A percentile compares a stretch with the other conserved stretches of the same genome.
Evolutionary conservation across 345 rosid genomes (phyloP).

Genomic region (Garcia nutans): DNA sequence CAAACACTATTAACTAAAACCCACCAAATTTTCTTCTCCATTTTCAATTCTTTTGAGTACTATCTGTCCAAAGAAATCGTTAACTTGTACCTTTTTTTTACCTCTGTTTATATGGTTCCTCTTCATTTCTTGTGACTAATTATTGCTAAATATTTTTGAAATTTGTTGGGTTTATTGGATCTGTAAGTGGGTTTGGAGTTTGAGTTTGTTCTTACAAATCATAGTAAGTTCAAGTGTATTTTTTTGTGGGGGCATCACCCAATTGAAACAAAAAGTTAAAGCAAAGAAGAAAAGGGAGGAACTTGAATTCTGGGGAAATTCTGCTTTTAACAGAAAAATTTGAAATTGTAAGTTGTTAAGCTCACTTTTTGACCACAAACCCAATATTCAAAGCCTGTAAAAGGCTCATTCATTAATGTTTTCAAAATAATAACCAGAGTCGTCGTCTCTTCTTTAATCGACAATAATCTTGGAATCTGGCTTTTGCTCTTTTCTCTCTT

Average conservation of each 20-base stretch:
- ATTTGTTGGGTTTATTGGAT: background rate
- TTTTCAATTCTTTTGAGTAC: conserved; percentile 7
- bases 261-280: conserved; percentile 21
- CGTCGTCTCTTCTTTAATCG: conserved; percentile 43
- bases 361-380: conserved; percentile 33
- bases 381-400: conserved; percentile 40
- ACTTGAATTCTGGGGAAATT: conserved; percentile 20
- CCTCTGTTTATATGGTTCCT: background rate
- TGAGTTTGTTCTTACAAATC: background rate
- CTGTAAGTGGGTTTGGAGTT: background rate
- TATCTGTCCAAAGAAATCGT: conserved; percentile 22
- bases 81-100: conserved; percentile 22
- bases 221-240: too few species aligned
- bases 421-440: conserved; percentile 27
- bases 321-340: background rate
- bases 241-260: conserved; percentile 22
- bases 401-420: conserved; percentile 36
- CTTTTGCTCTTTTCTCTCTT: conserved; percentile 19
- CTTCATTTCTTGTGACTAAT: background rate
- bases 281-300: conserved; percentile 41
- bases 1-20: background rate
- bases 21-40: background rate
- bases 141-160: background rate
- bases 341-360: conserved; percentile 13
- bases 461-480: conserved; percentile 58